Evolutionary conservation across 2,329 filamentous ascomycete genomes (phyloP), one percentile per base, ranked within the genome.

Genomic region (Verticillium isaacii): DNA sequence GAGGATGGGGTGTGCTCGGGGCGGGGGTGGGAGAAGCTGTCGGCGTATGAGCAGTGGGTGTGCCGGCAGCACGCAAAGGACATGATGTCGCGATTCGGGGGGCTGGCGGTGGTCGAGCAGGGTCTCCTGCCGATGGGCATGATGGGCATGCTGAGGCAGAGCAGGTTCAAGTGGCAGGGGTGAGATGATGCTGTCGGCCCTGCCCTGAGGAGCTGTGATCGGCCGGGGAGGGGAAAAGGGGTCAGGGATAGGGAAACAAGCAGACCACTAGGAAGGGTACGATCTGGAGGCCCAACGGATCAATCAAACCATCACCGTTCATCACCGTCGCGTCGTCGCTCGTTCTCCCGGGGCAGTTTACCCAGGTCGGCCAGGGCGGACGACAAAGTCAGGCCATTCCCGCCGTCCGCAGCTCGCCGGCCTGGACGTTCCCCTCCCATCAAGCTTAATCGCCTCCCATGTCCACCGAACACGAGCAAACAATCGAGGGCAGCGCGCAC

Each of bases 101-200:
- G 76, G 1, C 61, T 78, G 60, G 70, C 70, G 34, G 68, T 80
- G 57, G 76, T 77, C 4, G 75, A 78, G 62, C 67, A 70, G 56
- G 74, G 74, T 1, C 60, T 79, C 58, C 63, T 80, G 62, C 77
- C 78, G 8, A 74, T 75, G 66, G 75, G 76, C 4, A 66, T 78
- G 67, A 70, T 78, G 56, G 70, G 69, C 61, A 70, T 77, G 65
- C 64, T 79, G 65, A 66, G 70, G 66, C 71, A 68, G 68, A 75
- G 71, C 63, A 70, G 70, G 62, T 73, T 71, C 55, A 69, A 74
- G 64, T 78, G 75, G 75, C 69, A 74, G 56, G 75, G 73, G 2
- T 78, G 60, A 70, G 15, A 12, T 12, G 23, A n/a, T n/a, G n/a
- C 19, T n/a, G 45, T n/a, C 34, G 34, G 17, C 17, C 37, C 3